Evolutionary conservation across 352 stramenopile species (phyloP).

Genomic region (Heterotrichella gracilis): DNA sequence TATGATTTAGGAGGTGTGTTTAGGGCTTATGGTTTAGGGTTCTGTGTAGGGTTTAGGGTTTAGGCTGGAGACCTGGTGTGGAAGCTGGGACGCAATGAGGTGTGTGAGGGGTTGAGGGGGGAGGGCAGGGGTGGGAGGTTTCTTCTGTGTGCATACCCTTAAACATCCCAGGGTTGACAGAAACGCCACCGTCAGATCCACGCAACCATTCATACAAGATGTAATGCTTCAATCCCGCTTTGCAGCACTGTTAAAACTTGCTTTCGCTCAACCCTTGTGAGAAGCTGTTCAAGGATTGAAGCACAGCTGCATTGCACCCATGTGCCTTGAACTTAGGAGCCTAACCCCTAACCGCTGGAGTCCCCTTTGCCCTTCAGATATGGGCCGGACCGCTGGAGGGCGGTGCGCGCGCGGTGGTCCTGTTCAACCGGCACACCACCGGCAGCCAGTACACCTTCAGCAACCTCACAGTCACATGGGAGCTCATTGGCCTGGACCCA

Average conservation of each 20-base stretch:
- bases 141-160: no score
- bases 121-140: no score
- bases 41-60: background rate
- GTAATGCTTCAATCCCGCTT: background rate
- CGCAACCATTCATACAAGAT: background rate
- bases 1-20: background rate
- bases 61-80: background rate
- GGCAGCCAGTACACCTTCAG: background rate
- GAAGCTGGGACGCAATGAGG: no score
- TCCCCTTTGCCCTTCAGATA: constrained; percentile 18
- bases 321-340: constrained; percentile 6
- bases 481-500: constrained; percentile 11
- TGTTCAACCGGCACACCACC: constrained; percentile 20
- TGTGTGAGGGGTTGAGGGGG: no score
- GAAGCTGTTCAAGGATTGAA: background rate
- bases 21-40: background rate
- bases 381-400: constrained; percentile 20
- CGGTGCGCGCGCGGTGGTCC: constrained; percentile 18
- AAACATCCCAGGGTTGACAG: no score
- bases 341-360: constrained; percentile 16
- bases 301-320: background rate
- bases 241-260: background rate
- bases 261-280: background rate
- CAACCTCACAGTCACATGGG: no score
- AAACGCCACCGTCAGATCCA: background rate